Evolutionary conservation across 306 rosid species (phyloP).

Genomic region (Cucurbita maxima): DNA sequence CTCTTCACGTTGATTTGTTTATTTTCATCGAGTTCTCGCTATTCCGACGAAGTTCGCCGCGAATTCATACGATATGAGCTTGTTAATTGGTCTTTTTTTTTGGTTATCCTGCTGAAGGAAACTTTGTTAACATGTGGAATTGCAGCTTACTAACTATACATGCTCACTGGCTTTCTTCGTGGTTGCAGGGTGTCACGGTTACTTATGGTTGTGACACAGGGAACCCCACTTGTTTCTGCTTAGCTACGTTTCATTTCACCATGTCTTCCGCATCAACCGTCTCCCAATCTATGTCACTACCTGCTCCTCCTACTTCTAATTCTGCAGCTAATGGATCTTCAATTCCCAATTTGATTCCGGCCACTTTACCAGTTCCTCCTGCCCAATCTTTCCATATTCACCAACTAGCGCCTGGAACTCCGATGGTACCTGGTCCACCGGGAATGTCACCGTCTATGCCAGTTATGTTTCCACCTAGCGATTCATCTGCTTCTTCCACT

Average conservation of each 20-base stretch:
- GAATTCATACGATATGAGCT: too few relatives aligned
- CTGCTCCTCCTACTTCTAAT: conserved; percentile 25
- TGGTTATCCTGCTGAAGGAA: too few relatives aligned
- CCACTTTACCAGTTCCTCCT: conserved; percentile 39
- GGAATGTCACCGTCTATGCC: conserved; percentile 36
- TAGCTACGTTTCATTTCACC: conserved; percentile 28
- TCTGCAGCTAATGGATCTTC: conserved; percentile 22
- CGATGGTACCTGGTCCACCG: conserved; percentile 53
- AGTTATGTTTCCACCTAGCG: conserved; percentile 15
- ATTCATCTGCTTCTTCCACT: conserved; percentile 24
- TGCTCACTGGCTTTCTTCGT: conserved; percentile 6
- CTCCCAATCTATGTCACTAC: conserved; percentile 23
- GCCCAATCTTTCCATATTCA: conserved; percentile 28
- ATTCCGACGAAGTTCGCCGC: too few relatives aligned
- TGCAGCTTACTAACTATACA: too few relatives aligned
- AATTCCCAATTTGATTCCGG: conserved; percentile 32
- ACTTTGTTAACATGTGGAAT: too few relatives aligned
- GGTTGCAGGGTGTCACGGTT: conserved; percentile 37
- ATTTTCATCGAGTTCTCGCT: too few relatives aligned
- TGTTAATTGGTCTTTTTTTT: too few relatives aligned
- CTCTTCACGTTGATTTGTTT: too few relatives aligned
- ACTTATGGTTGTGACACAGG: too few relatives aligned
- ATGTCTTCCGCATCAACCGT: conserved; percentile 27
- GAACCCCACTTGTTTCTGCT: conserved; percentile 18
- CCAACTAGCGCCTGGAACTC: conserved; percentile 36